Evolutionary conservation across 2,329 filamentous ascomycete species (phyloP).

Genomic region (Bipolaris bicolor): DNA sequence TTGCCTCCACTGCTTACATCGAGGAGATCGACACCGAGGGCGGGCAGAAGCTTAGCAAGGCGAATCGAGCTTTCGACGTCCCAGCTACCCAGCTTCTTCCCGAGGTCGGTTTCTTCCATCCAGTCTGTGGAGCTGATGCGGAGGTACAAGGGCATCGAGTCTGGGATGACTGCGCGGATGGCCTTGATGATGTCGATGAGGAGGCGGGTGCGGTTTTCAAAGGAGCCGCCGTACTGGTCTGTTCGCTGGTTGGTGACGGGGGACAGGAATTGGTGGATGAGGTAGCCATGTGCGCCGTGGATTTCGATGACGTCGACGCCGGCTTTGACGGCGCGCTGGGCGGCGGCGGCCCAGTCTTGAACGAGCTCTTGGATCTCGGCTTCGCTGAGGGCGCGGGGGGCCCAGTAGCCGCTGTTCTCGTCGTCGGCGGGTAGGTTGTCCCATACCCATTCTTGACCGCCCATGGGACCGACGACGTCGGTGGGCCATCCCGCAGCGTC

Average conservation of each 20-base stretch:
- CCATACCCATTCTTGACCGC: slow-evolving; percentile 49
- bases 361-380: slow-evolving; percentile 50
- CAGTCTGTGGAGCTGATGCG: slow-evolving; percentile 48
- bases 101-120: slow-evolving; percentile 44
- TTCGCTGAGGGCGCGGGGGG: slow-evolving; percentile 46
- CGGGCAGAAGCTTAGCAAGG: slow-evolving; percentile 51
- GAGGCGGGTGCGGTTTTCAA: slow-evolving; percentile 49
- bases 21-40: slow-evolving; percentile 52
- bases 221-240: slow-evolving; percentile 52
- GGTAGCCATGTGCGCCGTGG: slow-evolving; percentile 52
- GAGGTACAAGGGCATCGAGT: slow-evolving; percentile 44
- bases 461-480: slow-evolving; percentile 48
- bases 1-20: slow-evolving; percentile 57
- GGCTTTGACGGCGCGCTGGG: slow-evolving; percentile 44
- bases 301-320: slow-evolving; percentile 53
- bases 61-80: slow-evolving; percentile 48
- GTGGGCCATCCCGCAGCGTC: slow-evolving; percentile 46
- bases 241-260: slow-evolving; percentile 51
- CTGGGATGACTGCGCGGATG: slow-evolving; percentile 41
- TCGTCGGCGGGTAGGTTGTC: slow-evolving; percentile 42
- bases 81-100: slow-evolving; percentile 47
- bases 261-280: slow-evolving; percentile 51
- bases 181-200: slow-evolving; percentile 52
- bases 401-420: slow-evolving; percentile 45
- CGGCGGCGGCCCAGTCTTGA: slow-evolving; percentile 50